Base-by-base conservation (phyloP, 1,284 basidiomycete species). In the Bjerkandera adusta region DNA sequence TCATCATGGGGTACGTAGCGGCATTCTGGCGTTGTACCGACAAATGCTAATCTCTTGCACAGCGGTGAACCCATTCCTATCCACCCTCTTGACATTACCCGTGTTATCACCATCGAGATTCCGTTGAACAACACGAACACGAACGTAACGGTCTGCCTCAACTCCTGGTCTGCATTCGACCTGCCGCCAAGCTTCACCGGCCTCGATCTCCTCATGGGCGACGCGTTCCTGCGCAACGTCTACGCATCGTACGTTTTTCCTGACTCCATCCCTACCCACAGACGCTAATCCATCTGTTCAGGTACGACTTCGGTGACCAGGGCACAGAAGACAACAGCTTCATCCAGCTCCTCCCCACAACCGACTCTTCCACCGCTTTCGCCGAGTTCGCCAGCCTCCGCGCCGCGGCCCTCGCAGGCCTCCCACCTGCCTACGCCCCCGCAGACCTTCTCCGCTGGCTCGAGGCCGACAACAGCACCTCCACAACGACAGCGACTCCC, bases 201-300 rank as follows among this genome's bases (percentile, higher is more conserved):
- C 5, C 58, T 63, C 35, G 64, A 66, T 45, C 48, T 60, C 26
- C 48, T 73, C 39, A 60, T 74, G 5, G 72, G 72, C 35, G 66
- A 67, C 43, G 57, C 62, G 5, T 68, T 68, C 59, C 58, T 67
- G 12, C 59, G 69, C 45, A 73, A 70, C 51, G 61, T 60, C 45
- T 72, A 71, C 59, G 68, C 67, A 10, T 64, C 70, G 54, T 72
- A 61, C 51, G 60, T 54, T 15, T n/a, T 20, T n/a, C 4, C n/a
- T 15, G 4, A n/a, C 12, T 22, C 30, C 20, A 4, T 39, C 8
- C n/a, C 15, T 5, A 10, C 30, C 40, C 40, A 16, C 11, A 10
- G 15, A 4, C 38, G 6, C 53, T n/a, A n/a, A 60, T 50, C 42
- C 46, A 56, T 42, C 16, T 16, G n/a, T 22, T 25, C 36, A 51